A percentile compares a stretch with the other conserved stretches of the same genome.
Evolutionary conservation across 2,329 filamentous ascomycete species (phyloP).

Genomic region (Exophiala oligosperma): DNA sequence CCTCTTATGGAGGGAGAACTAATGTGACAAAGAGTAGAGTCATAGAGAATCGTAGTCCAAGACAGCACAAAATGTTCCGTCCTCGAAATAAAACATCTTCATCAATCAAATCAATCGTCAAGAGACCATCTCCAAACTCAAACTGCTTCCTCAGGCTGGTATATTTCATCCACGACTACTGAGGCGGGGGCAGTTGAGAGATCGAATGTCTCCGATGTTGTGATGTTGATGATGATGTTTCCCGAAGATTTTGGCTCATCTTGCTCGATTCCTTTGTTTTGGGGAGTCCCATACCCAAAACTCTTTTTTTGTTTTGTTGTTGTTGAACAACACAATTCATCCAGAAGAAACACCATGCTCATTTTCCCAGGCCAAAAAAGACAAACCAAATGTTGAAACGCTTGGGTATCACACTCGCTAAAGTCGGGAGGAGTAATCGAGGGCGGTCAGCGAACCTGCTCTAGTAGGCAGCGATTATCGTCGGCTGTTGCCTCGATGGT

Average conservation of each 20-base stretch:
- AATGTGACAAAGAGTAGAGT: slow-evolving; percentile 14
- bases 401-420: slow-evolving; percentile 23
- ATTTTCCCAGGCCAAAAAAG: slow-evolving; percentile 17
- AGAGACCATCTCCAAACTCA: not conserved
- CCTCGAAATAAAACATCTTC: not conserved
- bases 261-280: not conserved
- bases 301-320: not conserved
- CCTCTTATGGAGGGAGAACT: slow-evolving; percentile 14
- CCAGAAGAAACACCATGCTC: slow-evolving; percentile 22
- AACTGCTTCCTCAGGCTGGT: slow-evolving; percentile 23
- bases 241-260: not conserved
- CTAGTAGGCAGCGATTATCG: slow-evolving; percentile 53
- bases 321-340: not conserved
- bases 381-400: slow-evolving; percentile 10
- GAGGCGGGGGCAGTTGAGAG: slow-evolving; percentile 3
- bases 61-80: too few species aligned
- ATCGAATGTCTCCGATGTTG: too few species aligned
- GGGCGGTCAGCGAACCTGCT: slow-evolving; percentile 29
- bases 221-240: not conserved
- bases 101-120: not conserved
- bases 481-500: slow-evolving; percentile 42
- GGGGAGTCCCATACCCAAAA: not conserved
- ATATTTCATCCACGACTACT: slow-evolving; percentile 26
- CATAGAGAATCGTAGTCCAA: slow-evolving; percentile 1
- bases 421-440: slow-evolving; percentile 15